Base-by-base conservation (phyloP, 768 basidiomycete species). In the Boletus coccyginus region DNA sequence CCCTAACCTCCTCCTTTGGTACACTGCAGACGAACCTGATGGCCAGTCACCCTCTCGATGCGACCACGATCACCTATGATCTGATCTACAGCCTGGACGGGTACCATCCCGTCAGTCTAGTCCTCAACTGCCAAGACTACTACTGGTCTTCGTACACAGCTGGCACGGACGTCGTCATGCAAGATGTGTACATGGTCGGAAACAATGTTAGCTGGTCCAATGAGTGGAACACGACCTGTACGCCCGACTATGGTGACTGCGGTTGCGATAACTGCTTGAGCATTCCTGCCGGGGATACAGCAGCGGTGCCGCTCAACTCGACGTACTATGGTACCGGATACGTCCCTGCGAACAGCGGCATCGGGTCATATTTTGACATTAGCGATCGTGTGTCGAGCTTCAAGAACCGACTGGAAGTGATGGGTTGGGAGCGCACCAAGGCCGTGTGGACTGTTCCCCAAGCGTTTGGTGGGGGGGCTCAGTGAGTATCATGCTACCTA, bases 401-500 rank as follows among this genome's bases (percentile, higher is more conserved):
- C 71, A 72, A 71, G 46, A 73, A 83, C 48, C 77, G 88, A 24
- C 62, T 86, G 16, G 78, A 82, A 57, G 75, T 80, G 46, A 80
- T 86, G 58, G 87, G 86, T 2, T 87, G 87, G 84, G 84, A 85
- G 59, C 74, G 81, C 12, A 81, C 78, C 7, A 85, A 88, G 66
- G 81, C 86, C 2, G 78, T 90, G 0, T 92, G 90, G 91, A 83
- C 85, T 2, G 90, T 92, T 1, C 87, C 90, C 0, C 90, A 92
- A 69, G 89, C 80, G 0, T 92, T 92, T 65, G 87, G 88, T 31
- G 65, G 27, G 3, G 12, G 11, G 16, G 63, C 27, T 27, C 27
- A 27, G 27, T 27, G 27, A 27, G 27, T 27, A 27, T 27, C 27
- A 27, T 27, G 27, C 27, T 27, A 27, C 6, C 0, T 3, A 27